These are phyloP conservation scores for Schizosaccharomyces octosporus DNA, from an alignment of 805 yeast genomes.

Conservation along the genomic window DNA sequence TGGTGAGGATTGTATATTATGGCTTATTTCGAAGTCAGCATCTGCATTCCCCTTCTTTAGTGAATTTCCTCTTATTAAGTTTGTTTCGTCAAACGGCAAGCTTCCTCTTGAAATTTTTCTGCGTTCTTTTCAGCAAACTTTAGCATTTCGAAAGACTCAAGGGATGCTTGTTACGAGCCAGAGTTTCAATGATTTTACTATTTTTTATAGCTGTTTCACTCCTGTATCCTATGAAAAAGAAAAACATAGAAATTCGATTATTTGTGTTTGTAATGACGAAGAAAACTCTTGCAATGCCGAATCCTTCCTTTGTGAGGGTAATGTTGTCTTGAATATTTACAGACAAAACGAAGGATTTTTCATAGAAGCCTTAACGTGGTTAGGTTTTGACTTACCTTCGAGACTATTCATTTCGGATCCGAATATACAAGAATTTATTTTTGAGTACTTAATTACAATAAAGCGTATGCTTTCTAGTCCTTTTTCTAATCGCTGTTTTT, in stretches of 20 bases:
- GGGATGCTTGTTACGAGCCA: background rate
- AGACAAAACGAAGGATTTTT: background rate
- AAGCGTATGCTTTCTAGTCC: background rate
- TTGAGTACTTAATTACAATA: background rate
- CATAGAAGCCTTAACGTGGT: background rate
- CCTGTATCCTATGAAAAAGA: too few species aligned
- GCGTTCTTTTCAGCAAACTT: background rate
- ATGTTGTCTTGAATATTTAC: background rate
- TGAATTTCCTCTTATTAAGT: background rate
- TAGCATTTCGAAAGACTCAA: background rate
- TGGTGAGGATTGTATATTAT: background rate
- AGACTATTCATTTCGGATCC: background rate
- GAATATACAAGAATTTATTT: background rate
- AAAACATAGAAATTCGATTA: too few species aligned
- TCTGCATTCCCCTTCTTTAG: background rate
- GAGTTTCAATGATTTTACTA: background rate
- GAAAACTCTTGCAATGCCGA: too few species aligned
- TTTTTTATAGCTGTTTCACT: background rate
- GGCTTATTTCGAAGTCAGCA: background rate
- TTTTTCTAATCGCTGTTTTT: background rate
- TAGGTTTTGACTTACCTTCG: background rate
- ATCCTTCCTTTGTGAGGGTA: background rate
- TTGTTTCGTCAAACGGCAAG: background rate
- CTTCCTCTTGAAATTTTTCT: background rate
- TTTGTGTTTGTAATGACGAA: background rate